Conservation (phyloP, 495 filamentous ascomycete species). For the Penicillium ochrochloron region DNA sequence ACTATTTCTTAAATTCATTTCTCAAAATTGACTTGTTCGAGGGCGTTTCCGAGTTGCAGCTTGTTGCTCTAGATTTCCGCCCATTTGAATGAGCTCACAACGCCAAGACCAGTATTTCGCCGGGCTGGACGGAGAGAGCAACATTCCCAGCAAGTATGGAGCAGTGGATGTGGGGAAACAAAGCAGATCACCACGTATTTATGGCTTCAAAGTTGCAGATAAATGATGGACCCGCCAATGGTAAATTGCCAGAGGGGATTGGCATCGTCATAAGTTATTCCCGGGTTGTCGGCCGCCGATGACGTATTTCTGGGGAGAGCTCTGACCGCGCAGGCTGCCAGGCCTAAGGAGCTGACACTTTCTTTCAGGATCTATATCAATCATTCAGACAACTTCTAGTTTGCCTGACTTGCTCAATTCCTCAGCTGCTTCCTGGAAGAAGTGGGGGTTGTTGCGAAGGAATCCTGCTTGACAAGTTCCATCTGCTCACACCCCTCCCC, state of each 20-base stretch:
- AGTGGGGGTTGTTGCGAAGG: conserved; percentile 13
- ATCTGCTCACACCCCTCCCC: neutral
- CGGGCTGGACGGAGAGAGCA: conserved; percentile 5
- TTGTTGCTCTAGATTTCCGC: neutral
- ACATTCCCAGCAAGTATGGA: conserved; percentile 14
- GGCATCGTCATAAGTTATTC: conserved; percentile 29
- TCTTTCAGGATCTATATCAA: neutral
- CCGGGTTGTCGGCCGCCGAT: conserved; percentile 27
- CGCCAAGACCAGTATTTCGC: conserved; percentile 16
- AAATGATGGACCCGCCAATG: conserved; percentile 13
- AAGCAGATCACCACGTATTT: conserved; percentile 1
- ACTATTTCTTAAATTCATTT: no score
- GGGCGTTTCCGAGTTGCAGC: neutral
- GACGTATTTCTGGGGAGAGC: conserved; percentile 28
- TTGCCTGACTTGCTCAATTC: conserved; percentile 1
- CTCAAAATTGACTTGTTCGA: neutral
- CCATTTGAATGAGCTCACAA: conserved; percentile 5
- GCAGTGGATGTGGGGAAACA: conserved; percentile 20
- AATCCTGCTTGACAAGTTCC: conserved; percentile 3
- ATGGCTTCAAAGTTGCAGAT: conserved; percentile 12
- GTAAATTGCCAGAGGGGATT: conserved; percentile 10
- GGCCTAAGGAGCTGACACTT: conserved; percentile 1
- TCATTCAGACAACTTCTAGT: neutral
- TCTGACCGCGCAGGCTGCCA: neutral
- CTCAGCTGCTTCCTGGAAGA: neutral